Evolutionary conservation across 1,284 basidiomycete species (phyloP).

Genomic region (Neolentinus lepideus): DNA sequence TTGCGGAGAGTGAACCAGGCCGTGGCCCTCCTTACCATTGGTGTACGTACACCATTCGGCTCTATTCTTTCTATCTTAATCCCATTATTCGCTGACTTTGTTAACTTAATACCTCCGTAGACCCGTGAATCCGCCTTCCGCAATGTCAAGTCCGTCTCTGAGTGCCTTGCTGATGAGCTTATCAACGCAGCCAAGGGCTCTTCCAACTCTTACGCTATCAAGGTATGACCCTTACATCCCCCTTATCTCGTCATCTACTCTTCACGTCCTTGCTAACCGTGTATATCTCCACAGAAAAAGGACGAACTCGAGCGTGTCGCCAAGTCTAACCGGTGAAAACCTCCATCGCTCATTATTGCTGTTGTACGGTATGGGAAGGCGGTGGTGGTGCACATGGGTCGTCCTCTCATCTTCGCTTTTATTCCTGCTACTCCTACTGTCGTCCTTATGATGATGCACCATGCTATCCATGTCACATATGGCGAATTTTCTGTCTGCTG

Average conservation of each 20-base stretch:
- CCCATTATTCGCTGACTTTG: background rate
- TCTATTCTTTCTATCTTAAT: background rate
- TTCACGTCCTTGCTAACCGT: too few species aligned
- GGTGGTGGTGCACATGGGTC: conserved; percentile 1
- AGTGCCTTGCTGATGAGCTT: conserved; percentile 98
- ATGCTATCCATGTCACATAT: conserved; percentile 1
- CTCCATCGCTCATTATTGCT: background rate
- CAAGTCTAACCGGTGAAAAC: conserved; percentile 94
- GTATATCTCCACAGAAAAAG: conserved; percentile 76
- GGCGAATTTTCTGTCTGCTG: background rate
- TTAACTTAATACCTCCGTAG: conserved; percentile 28
- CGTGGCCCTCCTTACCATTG: conserved; percentile 90
- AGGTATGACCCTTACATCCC: conserved; percentile 41
- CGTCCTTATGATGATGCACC: conserved; percentile 3
- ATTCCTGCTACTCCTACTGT: conserved; percentile 4
- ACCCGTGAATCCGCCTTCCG: conserved; percentile 99
- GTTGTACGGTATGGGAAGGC: background rate
- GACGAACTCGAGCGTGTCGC: conserved; percentile 99
- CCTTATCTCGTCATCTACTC: too few species aligned
- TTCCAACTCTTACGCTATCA: conserved; percentile 99
- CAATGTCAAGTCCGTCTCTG: conserved; percentile 98
- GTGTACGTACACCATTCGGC: conserved; percentile 59
- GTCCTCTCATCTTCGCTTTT: conserved; percentile 2
- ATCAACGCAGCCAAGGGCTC: conserved; percentile 99
- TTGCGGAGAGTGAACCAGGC: conserved; percentile 98